Evolutionary conservation across 148 eudicot species (phyloP), one percentile per base, ranked within the genome.

Genomic region (Salicornia ramosissima): DNA sequence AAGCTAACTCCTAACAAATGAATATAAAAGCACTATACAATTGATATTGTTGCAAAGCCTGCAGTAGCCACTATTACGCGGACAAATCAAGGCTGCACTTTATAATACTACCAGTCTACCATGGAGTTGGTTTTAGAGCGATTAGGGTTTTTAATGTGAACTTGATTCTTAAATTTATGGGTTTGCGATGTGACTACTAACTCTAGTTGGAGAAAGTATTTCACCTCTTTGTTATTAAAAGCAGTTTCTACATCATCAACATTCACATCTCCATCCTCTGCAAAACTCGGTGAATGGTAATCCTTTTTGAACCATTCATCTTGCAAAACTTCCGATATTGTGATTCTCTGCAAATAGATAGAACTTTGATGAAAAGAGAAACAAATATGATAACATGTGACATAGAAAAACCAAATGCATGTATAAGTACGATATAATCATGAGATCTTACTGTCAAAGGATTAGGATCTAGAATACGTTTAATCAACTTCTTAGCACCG

Each of bases 181-280:
- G 11, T 4, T 14, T 62, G 47, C 1, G 10, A 16, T 13, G 14
- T 39, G 71, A 54, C 33, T 6, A 30, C 26, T 8, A 43, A 3
- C 19, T 43, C 40, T 6, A 29, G 29, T 30, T 24, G 12, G 6
- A 16, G 19, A 26, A 5, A 18, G 22, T 21, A 10, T n/a, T 74
- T 72, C 28, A 89, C 97, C 86, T 84, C 93, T 9, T 87, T 76
- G 60, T 80, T 75, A 70, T 79, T 81, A 74, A 92, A 92, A 71
- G 83, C 90, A 61, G 96, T 92, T 82, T 89, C 96, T 53, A 92
- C 77, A 67, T 92, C 97, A 70, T 86, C 93, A 77, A 92, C 89
- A 78, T 70, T 89, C 57, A 87, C 89, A 77, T 81, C 85, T 56
- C 75, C 86, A 79, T 82, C 90, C 77, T 82, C 81, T 58, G 79